These are phyloP conservation scores for Camellia sinensis DNA, from an alignment of 148 eudicot genomes.

Conservation along the genomic window DNA sequence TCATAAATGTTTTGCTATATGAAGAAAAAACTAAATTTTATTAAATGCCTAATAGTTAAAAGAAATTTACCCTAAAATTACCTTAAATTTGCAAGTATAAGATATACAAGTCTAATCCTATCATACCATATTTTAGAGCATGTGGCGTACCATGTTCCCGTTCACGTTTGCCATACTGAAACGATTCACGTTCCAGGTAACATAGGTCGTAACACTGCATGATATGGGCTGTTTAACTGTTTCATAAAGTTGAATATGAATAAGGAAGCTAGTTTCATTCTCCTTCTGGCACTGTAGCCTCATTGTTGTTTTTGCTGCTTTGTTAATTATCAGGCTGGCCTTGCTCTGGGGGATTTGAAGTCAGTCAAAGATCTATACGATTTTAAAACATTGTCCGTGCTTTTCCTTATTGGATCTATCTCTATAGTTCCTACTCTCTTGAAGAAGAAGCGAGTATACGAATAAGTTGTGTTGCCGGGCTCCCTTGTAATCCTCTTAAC, in stretches of 20 bases:
- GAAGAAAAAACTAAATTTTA: no score
- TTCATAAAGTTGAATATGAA: no score
- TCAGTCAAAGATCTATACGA: constrained; percentile 94
- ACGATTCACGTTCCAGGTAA: no score
- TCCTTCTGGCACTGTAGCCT: not conserved
- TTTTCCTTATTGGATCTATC: constrained; percentile 76
- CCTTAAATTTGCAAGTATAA: no score
- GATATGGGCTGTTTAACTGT: not conserved
- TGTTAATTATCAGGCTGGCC: constrained; percentile 69
- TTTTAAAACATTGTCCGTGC: constrained; percentile 75
- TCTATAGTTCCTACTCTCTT: constrained; percentile 68
- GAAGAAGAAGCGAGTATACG: constrained; percentile 88
- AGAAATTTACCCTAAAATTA: no score
- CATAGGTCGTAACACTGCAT: not conserved
- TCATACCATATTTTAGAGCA: no score
- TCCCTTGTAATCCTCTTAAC: not conserved
- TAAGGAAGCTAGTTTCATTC: not conserved
- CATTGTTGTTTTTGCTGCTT: not conserved
- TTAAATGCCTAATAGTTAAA: no score
- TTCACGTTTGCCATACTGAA: no score
- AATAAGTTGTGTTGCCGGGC: constrained; percentile 33
- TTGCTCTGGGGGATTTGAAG: constrained; percentile 92
- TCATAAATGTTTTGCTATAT: no score
- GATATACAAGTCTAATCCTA: no score
- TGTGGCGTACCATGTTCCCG: no score